Conservation (phyloP, 176 grass and related monocot species). For the Triticum monococcum region DNA sequence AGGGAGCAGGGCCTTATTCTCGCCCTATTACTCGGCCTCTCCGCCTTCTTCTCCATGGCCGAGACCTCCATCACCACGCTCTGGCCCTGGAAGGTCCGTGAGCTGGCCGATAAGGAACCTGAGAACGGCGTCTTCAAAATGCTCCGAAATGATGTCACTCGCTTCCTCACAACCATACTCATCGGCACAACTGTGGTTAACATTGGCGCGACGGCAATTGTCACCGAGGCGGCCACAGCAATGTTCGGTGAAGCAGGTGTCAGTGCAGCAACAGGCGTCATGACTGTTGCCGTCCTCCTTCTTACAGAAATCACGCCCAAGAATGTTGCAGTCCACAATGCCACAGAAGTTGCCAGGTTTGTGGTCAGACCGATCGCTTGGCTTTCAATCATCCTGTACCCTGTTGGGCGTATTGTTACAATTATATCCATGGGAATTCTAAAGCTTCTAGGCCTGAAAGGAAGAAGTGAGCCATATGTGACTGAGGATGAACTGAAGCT, state of each 20-base stretch:
- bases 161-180: conserved; percentile 95
- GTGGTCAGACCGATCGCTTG: conserved; percentile 95
- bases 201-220: conserved; percentile 91
- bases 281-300: conserved; percentile 93
- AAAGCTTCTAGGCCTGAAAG: conserved; percentile 91
- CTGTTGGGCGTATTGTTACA: conserved; percentile 85
- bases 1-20: conserved; percentile 81
- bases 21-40: conserved; percentile 63
- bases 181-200: conserved; percentile 99
- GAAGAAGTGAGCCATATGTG: conserved; percentile 97
- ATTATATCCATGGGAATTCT: conserved; percentile 97
- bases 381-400: conserved; percentile 95
- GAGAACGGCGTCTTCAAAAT: conserved; percentile 97
- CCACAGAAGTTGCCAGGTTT: conserved; percentile 89
- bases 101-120: conserved; percentile 96
- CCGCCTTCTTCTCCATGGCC: conserved; percentile 99
- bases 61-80: conserved; percentile 96
- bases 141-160: conserved; percentile 91
- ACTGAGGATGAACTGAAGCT: conserved; percentile 98
- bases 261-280: conserved; percentile 88
- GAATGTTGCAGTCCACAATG: conserved; percentile 95
- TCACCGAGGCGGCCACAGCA: conserved; percentile 88
- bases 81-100: conserved; percentile 99
- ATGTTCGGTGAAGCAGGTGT: conserved; percentile 99
- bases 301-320: conserved; percentile 98